These are phyloP conservation scores for Hanseniaspora pseudoguilliermondii DNA, from an alignment of 805 yeast species.

Conservation along the genomic window DNA sequence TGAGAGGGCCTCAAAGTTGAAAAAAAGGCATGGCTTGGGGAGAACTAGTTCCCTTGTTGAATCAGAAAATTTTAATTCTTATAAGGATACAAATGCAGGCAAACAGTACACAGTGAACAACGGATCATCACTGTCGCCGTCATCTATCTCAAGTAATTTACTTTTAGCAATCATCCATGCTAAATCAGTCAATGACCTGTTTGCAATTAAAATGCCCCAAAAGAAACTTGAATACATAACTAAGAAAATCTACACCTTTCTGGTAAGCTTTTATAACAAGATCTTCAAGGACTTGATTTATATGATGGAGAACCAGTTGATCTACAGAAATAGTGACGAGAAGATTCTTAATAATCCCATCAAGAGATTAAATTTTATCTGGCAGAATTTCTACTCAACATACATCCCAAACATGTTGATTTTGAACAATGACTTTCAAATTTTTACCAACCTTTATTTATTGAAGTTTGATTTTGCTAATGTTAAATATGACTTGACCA, in stretches of 20 bases:
- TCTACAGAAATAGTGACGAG: slow-evolving; percentile 25
- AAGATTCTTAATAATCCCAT: slow-evolving; percentile 27
- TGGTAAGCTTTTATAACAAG: neutral
- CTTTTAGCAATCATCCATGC: neutral
- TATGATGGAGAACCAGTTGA: slow-evolving; percentile 29
- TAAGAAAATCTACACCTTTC: neutral
- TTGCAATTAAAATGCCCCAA: neutral
- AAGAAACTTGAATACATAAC: slow-evolving; percentile 3
- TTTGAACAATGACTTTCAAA: slow-evolving; percentile 43
- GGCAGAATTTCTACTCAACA: slow-evolving; percentile 46
- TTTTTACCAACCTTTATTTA: slow-evolving; percentile 19
- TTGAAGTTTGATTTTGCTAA: slow-evolving; percentile 20
- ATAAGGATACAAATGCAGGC: neutral
- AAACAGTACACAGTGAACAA: neutral
- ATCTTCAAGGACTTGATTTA: slow-evolving; percentile 17
- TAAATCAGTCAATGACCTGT: neutral
- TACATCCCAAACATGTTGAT: slow-evolving; percentile 49
- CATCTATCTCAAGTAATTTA: neutral
- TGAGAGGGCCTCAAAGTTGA: neutral
- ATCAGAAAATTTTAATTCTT: neutral
- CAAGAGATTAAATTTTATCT: slow-evolving; percentile 32
- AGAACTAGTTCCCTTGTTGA: neutral
- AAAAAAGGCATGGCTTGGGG: neutral
- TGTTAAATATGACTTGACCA: slow-evolving; percentile 25
- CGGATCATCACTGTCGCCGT: neutral